Evolutionary conservation across 768 basidiomycete species (phyloP).

Genomic region (Kwoniella pini): DNA sequence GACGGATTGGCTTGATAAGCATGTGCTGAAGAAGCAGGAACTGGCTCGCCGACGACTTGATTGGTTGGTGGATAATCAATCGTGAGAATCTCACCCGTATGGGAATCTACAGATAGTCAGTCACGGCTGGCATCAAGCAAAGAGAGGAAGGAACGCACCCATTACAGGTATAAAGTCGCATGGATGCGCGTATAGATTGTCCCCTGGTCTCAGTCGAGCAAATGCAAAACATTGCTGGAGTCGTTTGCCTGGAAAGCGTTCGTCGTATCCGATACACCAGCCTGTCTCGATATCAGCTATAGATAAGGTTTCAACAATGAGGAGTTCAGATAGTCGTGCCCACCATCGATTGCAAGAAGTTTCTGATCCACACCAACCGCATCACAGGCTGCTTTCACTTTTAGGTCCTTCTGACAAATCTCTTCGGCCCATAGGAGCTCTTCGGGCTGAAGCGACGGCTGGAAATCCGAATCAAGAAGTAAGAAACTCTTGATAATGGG

Average conservation of each 20-base stretch:
- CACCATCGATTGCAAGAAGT: slow-evolving; percentile 38
- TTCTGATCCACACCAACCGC: slow-evolving; percentile 65
- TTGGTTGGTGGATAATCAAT: slow-evolving; percentile 76
- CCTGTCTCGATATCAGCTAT: slow-evolving; percentile 58
- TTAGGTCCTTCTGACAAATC: slow-evolving; percentile 67
- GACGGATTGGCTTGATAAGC: slow-evolving; percentile 62
- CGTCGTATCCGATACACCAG: slow-evolving; percentile 89
- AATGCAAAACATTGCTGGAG: slow-evolving; percentile 76
- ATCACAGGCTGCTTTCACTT: slow-evolving; percentile 69
- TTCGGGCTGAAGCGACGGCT: slow-evolving; percentile 80
- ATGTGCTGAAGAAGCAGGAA: slow-evolving; percentile 57
- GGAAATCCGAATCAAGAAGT: too few species aligned
- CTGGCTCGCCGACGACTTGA: slow-evolving; percentile 56
- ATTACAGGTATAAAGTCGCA: slow-evolving; percentile 55
- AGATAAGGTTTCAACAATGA: too few species aligned
- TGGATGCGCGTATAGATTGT: slow-evolving; percentile 88
- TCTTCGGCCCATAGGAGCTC: slow-evolving; percentile 76
- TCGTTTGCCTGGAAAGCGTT: slow-evolving; percentile 75
- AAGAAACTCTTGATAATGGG: too few species aligned
- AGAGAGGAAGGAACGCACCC: too few species aligned
- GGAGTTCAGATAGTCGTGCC: too few species aligned
- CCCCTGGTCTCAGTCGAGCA: slow-evolving; percentile 72
- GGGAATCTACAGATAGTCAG: too few species aligned
- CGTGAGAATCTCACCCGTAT: slow-evolving; percentile 72
- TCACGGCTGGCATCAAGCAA: too few species aligned